Base-by-base conservation (phyloP, 495 filamentous ascomycete species). In the Amphirosellinia nigrospora region DNA sequence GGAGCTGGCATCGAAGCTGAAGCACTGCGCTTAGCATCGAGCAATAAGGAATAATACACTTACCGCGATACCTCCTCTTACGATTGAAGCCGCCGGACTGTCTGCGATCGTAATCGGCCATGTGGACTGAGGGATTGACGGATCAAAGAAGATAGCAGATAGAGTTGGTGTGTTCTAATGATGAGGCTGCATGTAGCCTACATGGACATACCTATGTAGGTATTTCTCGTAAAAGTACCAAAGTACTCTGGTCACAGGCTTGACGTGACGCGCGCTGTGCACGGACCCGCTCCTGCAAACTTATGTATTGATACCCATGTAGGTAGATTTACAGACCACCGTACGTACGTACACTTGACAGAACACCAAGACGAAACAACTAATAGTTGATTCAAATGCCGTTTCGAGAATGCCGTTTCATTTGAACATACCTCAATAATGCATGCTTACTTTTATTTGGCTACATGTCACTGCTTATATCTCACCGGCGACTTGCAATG, bases 21-120 rank as follows among this genome's bases (percentile, higher is more conserved):
- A 36, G 46, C 8, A 30, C 43, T 34, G 10, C n/a, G 58, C 53
- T 59, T 34, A 53, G 28, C 16, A 46, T 48, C 28, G 46, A 36
- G 46, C 56, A n/a, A 63, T n/a, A n/a, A n/a, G n/a, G n/a, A n/a
- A n/a, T n/a, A n/a, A n/a, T 58, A 65, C 56, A 71, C 81, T 73
- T 72, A 88, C 86, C 86, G 85, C 85, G 77, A 58, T 84, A 84
- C 66, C 86, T 81, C 70, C 84, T 81, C 80, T 94, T 96, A 75
- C 92, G 88, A 66, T 86, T 84, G 36, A 58, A 58, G 5, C 75
- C 67, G 65, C 87, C 85, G 63, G 86, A 82, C 46, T 81, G 83
- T 77, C 92, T 85, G 64, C 89, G 86, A 71, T 93, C 92, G 79
- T 89, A 87, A 71, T 94, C 92, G 53, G 89, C 89, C 93, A 96